Base-by-base conservation (phyloP, 202 grass and related monocot species). In the Zizania palustris region DNA sequence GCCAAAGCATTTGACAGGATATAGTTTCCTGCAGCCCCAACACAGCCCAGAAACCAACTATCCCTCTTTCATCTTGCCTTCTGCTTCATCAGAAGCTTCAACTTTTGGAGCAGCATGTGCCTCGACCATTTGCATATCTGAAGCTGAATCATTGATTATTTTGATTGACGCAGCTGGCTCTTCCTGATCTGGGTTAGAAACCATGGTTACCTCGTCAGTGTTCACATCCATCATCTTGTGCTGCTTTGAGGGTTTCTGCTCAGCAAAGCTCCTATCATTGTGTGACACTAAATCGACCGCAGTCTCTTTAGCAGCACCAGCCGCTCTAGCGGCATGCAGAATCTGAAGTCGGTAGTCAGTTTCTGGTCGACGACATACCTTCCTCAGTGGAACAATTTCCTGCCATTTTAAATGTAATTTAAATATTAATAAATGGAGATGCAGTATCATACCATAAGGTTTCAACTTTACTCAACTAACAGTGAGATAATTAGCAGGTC, bases 301-400 rank as follows among this genome's bases (percentile, higher is more conserved):
- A 60, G 48, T n/a, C 20, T 75, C 82, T 80, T 69, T 85, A 59
- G 44, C 35, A 5, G 89, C 22, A 14, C 87, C 86, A 9, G 79
- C 79, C 1, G 79, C 62, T 88, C 89, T 90, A 37, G 85, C 73
- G 5, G 91, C 96, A 79, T 95, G 96, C 67, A 98, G 63, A 72
- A 92, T 88, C 77, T 98, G 96, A 41, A 95, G 80, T 74, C 96
- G 82, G 74, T 90, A 94, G 64, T 95, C 96, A 16, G 87, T 95
- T 87, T 98, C 96, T 69, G 91, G 96, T 21, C 96, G 87, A 65
- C 91, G 90, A 39, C 96, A 98, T 28, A 98, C 89, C 90, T 98
- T 98, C 81, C 96, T 88, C 57, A 98, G 48, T 80, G 96, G 91
- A 49, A 98, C 96, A 76, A 98, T 98, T 73, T 98, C 96, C 96